Percentiles rank a stretch among this genome's conserved stretches.
Evolutionary conservation across 2,329 filamentous ascomycete species (phyloP).

Genomic region (Epichloe sibirici): DNA sequence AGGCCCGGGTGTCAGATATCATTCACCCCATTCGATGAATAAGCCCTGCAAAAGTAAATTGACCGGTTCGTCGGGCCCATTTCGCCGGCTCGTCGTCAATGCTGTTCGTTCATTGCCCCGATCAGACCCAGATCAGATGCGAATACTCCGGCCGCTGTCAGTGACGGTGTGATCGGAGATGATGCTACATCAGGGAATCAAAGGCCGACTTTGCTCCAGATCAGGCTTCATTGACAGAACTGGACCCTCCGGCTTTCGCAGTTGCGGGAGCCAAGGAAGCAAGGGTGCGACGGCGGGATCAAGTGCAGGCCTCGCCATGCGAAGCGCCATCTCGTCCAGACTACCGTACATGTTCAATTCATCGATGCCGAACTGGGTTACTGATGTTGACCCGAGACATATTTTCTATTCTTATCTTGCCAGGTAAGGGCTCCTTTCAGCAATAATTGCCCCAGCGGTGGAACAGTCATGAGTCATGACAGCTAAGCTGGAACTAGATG

Average conservation of each 20-base stretch:
- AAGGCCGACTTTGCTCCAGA: slow-evolving; percentile 1
- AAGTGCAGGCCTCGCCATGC: background rate
- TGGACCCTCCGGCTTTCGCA: slow-evolving; percentile 3
- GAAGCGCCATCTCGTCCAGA: too few relatives aligned
- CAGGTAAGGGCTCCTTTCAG: too few relatives aligned
- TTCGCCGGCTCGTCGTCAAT: background rate
- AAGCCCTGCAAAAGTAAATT: too few relatives aligned
- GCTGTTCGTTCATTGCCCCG: slow-evolving; percentile 2
- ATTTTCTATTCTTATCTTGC: too few relatives aligned
- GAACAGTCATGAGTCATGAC: too few relatives aligned
- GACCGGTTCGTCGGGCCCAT: slow-evolving; percentile 1
- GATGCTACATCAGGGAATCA: slow-evolving; percentile 10
- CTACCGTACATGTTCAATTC: too few relatives aligned
- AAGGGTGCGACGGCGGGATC: background rate
- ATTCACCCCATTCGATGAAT: too few relatives aligned
- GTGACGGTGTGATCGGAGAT: slow-evolving; percentile 9
- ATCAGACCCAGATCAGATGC: slow-evolving; percentile 6
- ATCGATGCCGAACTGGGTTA: too few relatives aligned
- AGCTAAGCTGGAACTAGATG: too few relatives aligned
- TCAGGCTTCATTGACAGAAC: background rate
- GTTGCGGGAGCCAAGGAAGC: background rate
- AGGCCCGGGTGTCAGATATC: too few relatives aligned
- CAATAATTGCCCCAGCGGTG: too few relatives aligned
- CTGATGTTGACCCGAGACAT: too few relatives aligned
- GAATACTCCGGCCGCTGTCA: background rate